A percentile compares a stretch with the other conserved stretches of the same genome.
Evolutionary conservation across 345 rosid species (phyloP).

Genomic region (Garcia nutans): DNA sequence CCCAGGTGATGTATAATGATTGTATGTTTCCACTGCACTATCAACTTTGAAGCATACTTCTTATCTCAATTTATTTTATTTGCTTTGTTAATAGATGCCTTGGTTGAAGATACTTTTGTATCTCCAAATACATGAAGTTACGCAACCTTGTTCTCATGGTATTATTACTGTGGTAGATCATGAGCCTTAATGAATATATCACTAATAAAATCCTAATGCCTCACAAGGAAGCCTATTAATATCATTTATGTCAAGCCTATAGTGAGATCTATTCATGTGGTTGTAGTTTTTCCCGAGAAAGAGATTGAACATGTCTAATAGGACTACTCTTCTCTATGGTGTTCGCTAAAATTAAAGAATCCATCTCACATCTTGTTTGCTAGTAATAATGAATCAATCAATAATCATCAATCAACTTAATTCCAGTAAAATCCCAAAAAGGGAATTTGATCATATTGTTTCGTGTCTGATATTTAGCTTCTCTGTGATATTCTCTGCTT

Average conservation of each 20-base stretch:
- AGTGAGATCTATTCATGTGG: background rate
- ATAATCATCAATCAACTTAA: too few species aligned
- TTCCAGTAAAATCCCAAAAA: background rate
- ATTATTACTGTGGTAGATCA: background rate
- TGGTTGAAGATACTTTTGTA: background rate
- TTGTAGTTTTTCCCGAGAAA: background rate
- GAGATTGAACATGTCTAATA: background rate
- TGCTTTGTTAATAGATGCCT: background rate
- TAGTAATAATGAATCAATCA: background rate
- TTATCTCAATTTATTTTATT: background rate
- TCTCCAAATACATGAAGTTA: background rate
- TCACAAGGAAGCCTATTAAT: background rate
- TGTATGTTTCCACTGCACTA: background rate
- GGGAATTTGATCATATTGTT: background rate
- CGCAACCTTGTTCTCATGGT: background rate
- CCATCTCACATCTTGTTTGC: background rate
- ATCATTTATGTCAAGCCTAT: too few species aligned
- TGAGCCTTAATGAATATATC: background rate
- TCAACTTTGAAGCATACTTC: background rate
- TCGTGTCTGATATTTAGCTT: background rate
- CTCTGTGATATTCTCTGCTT: background rate
- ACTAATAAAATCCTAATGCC: background rate
- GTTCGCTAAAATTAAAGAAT: background rate
- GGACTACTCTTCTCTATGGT: background rate
- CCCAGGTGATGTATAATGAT: slow-evolving; percentile 54